phyloP scores from a whole-genome alignment of 139 green algal genomes.

The Tetraselmis striata region DNA sequence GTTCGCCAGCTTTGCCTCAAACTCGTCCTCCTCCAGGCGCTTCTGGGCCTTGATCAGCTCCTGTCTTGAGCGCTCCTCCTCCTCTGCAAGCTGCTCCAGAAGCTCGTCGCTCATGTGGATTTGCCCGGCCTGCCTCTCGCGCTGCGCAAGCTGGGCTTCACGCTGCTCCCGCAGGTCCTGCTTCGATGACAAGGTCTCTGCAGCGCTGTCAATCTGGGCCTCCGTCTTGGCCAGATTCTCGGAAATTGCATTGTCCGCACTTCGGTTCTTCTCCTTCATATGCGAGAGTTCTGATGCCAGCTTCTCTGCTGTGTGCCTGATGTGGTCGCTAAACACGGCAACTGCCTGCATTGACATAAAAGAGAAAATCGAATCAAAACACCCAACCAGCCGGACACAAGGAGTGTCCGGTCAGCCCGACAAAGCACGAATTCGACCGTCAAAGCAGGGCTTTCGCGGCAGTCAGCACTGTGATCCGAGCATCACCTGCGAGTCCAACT shows the following conservation, averaged over 20 bases:
- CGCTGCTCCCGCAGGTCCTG: not conserved
- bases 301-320: not conserved
- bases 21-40: not conserved
- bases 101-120: not conserved
- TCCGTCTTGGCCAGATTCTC: not conserved
- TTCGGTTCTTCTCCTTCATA: not conserved
- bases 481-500: not conserved
- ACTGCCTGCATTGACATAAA: not conserved
- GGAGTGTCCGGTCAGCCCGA: too few relatives aligned
- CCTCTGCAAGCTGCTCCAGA: not conserved
- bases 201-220: not conserved
- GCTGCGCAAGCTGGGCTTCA: not conserved
- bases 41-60: not conserved
- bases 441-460: too few relatives aligned
- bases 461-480: too few relatives aligned
- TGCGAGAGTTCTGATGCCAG: not conserved
- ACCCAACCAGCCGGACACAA: too few relatives aligned
- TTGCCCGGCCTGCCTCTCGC: not conserved
- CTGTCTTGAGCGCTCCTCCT: not conserved
- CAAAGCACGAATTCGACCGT: too few relatives aligned
- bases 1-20: not conserved
- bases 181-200: not conserved
- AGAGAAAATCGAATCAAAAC: not conserved
- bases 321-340: not conserved
- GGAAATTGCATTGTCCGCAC: not conserved